Base-by-base conservation (phyloP, 371 early-diverging fungal species). In the Saksenaea oblongispora region DNA sequence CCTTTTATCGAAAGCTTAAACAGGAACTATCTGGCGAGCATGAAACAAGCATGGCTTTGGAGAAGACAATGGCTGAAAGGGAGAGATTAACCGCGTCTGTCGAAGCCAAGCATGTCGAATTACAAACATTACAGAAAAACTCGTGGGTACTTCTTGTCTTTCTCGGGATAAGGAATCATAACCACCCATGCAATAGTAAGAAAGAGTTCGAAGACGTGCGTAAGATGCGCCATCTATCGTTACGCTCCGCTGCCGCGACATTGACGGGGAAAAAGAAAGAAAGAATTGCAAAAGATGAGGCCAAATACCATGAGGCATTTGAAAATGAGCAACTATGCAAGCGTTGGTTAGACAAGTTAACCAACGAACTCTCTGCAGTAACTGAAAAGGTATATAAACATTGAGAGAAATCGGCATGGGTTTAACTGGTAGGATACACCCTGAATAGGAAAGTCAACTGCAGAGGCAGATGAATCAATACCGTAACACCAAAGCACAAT, bases 241-340 rank as follows among this genome's bases (percentile, higher is more conserved):
- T 80, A 36, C 63, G 66, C 51, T 74, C 74, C 22, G 78, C 76
- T 18, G 74, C 78, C 22, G 80, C 80, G 1, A 74, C 74, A 4
- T 42, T 80, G 34, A 65, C 70, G 22, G 76, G 80, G n/a, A 71
- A 72, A 56, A 80, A 77, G 61, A 75, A 74, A 34, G 78, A 70
- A 37, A 34, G 64, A 31, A 63, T 57, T 22, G 74, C 74, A 5
- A 71, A 70, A 35, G 71, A 75, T 54, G 71, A 77, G 58, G 74
- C 70, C 5, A 73, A 67, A 36, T 80, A 80, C 28, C 80, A 80
- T 8, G 56, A 63, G 1, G 75, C 80, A 2, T 80, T 80, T 64
- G 80, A 80, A 27, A 66, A 58, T 53, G 80, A 80, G 55, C 79
- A 79, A 36, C 34, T 63, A 18, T 69, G 71, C 17, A 79, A 72